Conservation (phyloP, 2,329 filamentous ascomycete species). For the Neodidymelliopsis sp. region DNA sequence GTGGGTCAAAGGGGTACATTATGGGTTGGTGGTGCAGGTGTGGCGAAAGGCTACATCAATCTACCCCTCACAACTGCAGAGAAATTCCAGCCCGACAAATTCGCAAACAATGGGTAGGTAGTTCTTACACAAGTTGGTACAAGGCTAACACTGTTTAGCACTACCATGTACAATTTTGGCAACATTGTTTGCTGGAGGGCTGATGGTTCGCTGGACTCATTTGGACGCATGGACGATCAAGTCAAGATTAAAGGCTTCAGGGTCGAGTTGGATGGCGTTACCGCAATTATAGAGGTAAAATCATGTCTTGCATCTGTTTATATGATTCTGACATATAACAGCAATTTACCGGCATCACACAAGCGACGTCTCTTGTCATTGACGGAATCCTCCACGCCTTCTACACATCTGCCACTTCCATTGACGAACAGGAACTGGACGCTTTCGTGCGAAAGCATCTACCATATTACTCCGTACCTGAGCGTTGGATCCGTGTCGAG, state of each 20-base stretch:
- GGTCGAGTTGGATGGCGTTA: constrained; percentile 66
- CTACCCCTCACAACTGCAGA: constrained; percentile 60
- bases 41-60: constrained; percentile 64
- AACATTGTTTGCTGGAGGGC: constrained; percentile 64
- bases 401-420: constrained; percentile 50
- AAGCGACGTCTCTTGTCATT: constrained; percentile 59
- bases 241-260: constrained; percentile 70
- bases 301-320: too few species aligned
- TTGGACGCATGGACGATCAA: constrained; percentile 66
- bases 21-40: constrained; percentile 65
- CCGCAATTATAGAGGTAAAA: constrained; percentile 41
- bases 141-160: constrained; percentile 19
- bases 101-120: constrained; percentile 59
- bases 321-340: constrained; percentile 4
- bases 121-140: too few species aligned
- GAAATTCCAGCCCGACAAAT: constrained; percentile 61
- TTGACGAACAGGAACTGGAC: constrained; percentile 47
- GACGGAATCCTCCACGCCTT: constrained; percentile 61
- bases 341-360: constrained; percentile 56
- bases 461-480: constrained; percentile 65
- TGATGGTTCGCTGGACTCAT: constrained; percentile 62
- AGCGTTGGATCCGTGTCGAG: constrained; percentile 53
- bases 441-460: constrained; percentile 54
- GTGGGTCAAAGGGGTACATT: constrained; percentile 61
- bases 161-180: constrained; percentile 67